A percentile compares a stretch with the other conserved stretches of the same genome.
phyloP scores from a whole-genome alignment of 2,329 filamentous ascomycete species.

The Colletotrichum sp. region DNA sequence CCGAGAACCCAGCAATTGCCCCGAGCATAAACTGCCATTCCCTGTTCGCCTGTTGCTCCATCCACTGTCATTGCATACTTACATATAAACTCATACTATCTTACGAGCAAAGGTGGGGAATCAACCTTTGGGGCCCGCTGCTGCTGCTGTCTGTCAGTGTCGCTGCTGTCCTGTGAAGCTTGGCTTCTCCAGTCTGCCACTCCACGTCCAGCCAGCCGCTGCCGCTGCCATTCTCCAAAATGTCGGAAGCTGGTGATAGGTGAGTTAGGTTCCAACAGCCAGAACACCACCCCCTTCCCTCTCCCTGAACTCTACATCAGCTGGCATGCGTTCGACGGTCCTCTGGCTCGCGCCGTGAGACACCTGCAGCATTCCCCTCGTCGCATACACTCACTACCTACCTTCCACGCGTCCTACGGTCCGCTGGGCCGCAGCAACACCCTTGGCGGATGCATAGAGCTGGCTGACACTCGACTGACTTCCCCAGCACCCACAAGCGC shows the following conservation, averaged over 20 bases:
- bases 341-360: not conserved
- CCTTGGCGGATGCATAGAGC: not conserved
- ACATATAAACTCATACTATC: slow-evolving; percentile 20
- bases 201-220: not conserved
- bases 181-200: not conserved
- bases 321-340: not conserved
- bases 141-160: not conserved
- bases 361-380: not conserved
- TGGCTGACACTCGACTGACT: slow-evolving; percentile 16
- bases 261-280: slow-evolving; percentile 25
- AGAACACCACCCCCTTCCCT: not conserved
- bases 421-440: not conserved
- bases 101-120: slow-evolving; percentile 16
- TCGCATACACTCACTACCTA: not conserved
- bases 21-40: slow-evolving; percentile 12
- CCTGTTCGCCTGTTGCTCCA: slow-evolving; percentile 10
- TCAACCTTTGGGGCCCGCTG: slow-evolving; percentile 9
- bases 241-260: slow-evolving; percentile 42
- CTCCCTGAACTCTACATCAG: not conserved
- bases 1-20: not conserved
- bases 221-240: slow-evolving; percentile 23
- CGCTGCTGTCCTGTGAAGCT: not conserved
- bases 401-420: not conserved
- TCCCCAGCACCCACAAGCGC: slow-evolving; percentile 51
- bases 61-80: not conserved